Percentiles rank a stretch among this genome's conserved stretches.
Evolutionary conservation across 768 basidiomycete species (phyloP).

Genomic region (Podaxis sp.): DNA sequence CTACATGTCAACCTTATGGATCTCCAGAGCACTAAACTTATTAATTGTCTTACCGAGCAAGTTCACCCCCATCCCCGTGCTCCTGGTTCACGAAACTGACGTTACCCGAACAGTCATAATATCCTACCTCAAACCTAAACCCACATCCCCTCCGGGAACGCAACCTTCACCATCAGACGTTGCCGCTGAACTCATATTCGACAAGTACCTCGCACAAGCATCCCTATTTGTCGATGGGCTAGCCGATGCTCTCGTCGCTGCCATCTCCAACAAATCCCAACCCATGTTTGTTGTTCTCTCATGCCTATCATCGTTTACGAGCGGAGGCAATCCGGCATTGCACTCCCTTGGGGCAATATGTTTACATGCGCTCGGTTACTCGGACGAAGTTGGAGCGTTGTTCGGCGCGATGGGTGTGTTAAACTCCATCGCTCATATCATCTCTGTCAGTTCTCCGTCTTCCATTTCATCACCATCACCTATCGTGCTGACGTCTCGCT

Average conservation of each 20-base stretch:
- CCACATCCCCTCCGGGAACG: conserved; percentile 23
- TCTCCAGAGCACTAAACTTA: conserved; percentile 60
- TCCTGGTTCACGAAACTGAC: background rate
- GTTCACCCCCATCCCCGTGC: conserved; percentile 20
- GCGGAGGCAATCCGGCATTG: conserved; percentile 64
- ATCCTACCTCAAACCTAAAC: conserved; percentile 55
- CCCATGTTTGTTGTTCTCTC: conserved; percentile 57
- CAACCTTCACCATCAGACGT: conserved; percentile 42
- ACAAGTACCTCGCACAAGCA: conserved; percentile 59
- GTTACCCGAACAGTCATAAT: conserved; percentile 48
- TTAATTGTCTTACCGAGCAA: conserved; percentile 68
- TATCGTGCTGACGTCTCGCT: background rate
- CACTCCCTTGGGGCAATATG: conserved; percentile 73
- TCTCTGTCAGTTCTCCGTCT: conserved; percentile 38
- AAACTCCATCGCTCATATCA: conserved; percentile 62
- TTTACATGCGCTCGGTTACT: conserved; percentile 49
- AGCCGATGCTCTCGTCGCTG: conserved; percentile 60
- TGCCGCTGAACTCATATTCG: conserved; percentile 62
- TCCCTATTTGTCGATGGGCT: conserved; percentile 69
- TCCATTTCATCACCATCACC: background rate
- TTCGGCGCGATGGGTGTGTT: conserved; percentile 74
- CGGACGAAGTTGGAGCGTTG: conserved; percentile 53
- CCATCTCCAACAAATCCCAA: conserved; percentile 50
- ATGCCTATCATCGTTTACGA: conserved; percentile 61
- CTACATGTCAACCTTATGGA: conserved; percentile 72